A percentile compares a stretch with the other conserved stretches of the same genome.
Evolutionary conservation across 2,329 filamentous ascomycete species (phyloP).

Genomic region (Scedosporium apiospermum): DNA sequence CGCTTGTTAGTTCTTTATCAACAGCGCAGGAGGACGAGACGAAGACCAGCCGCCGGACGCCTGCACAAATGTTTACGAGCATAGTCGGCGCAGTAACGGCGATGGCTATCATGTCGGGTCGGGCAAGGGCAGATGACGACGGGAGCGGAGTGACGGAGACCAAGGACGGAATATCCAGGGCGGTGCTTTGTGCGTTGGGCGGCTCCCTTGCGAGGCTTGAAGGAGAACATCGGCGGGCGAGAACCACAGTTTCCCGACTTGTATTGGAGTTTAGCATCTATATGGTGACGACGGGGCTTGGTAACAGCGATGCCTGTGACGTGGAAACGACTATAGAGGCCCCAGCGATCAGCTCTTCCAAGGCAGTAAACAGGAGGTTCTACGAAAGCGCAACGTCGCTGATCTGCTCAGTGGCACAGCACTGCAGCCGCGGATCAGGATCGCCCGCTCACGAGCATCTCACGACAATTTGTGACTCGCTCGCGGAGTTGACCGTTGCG

Average conservation of each 20-base stretch:
- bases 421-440: conserved; percentile 31
- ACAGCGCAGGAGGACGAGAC: not conserved
- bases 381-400: conserved; percentile 27
- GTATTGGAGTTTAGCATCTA: not conserved
- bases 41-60: not conserved
- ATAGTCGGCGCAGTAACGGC: not conserved
- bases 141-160: not conserved
- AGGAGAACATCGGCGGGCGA: not conserved
- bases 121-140: not conserved
- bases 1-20: not conserved
- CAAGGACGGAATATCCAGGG: not conserved
- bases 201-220: conserved; percentile 2
- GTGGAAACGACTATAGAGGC: not conserved
- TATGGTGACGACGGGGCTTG: not conserved
- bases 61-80: conserved; percentile 3
- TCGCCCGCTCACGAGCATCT: conserved; percentile 27
- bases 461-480: conserved; percentile 27
- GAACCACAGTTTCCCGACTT: not conserved
- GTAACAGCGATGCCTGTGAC: not conserved
- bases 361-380: not conserved
- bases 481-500: conserved; percentile 25
- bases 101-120: not conserved
- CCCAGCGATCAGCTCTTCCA: conserved; percentile 4
- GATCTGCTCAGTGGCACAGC: conserved; percentile 35
- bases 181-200: not conserved